Evolutionary conservation across 1,284 basidiomycete species (phyloP), one percentile per base, ranked within the genome.

Genomic region (Vanrija sp.): DNA sequence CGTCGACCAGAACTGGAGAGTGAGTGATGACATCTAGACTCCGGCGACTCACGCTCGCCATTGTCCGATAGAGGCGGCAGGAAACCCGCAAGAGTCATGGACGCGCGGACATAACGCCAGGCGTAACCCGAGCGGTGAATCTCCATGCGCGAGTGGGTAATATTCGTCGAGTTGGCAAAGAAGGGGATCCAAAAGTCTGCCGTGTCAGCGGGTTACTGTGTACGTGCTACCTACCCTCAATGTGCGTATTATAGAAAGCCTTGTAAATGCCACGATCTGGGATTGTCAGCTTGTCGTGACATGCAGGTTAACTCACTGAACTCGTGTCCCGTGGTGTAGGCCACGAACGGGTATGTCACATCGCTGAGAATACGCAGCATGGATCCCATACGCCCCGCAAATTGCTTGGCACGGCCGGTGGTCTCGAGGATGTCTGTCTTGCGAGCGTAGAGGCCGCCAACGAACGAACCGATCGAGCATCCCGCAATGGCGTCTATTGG

Each of bases 101-200:
- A 97, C 6, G 92, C 96, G 54, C 95, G 91, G 84, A 80, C 73
- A 61, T 82, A 83, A 54, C 72, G 71, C 91, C 91, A 94, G 15
- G 91, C 91, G 78, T 97, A 97, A 10, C 94, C 94, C 6, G 89
- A 91, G 59, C 95, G 89, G 69, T 99, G 96, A 42, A 98, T 88
- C 72, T 98, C 93, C 93, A 98, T 98, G 6, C 87, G 83, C 10
- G 92, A 96, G 56, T 90, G 92, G 49, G 89, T 94, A 72, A 99
- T 97, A 70, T 98, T 98, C n/a, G 96, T 97, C 7, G 94, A 93
- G 69, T 98, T 98, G 78, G 92, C 96, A 78, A 94, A 99, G 79
- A 88, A 99, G 2, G 96, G 95, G 5, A 98, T 81, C 96, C 95
- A 98, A 88, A 96, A 95, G 77, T 96, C 92, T 78, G 50, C 9